Base-by-base conservation (phyloP, 139 green algal genomes). In the Dunaliella primolecta region DNA sequence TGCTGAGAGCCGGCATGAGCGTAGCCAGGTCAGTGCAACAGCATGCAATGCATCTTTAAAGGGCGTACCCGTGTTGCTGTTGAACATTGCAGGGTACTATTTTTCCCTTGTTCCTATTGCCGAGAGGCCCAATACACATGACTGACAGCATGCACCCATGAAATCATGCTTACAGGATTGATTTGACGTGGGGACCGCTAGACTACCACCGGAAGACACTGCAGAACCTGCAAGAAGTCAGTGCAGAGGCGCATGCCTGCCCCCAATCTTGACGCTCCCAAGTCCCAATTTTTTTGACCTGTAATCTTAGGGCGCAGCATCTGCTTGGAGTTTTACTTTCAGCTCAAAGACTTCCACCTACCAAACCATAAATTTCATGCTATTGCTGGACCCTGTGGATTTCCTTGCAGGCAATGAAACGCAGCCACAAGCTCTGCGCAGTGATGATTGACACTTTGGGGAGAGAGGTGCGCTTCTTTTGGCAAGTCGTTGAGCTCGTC, bases 381-480 rank as follows among this genome's bases (percentile, higher is more conserved):
- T n/a, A n/a, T n/a, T n/a, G n/a, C n/a, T n/a, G n/a, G n/a, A n/a
- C n/a, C n/a, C n/a, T n/a, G n/a, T n/a, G n/a, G n/a, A n/a, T n/a
- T n/a, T n/a, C n/a, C n/a, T 24, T 38, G 21, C 78, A 85, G 56
- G 95, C 95, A 32, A 92, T 95, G 87, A 86, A 86, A 57, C 78
- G 78, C 30, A 95, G 93, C 1, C 83, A 89, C n/a, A 83, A 83
- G n/a, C 86, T 98, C 84, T 96, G 95, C 88, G 93, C 91, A 0
- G 92, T 95, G 72, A 83, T 98, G 86, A 80, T 89, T 30, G 95
- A 98, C 91, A 97, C 92, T 0, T 74, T 92, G 57, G 95, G 95
- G 1, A 85, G 89, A 29, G 92, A 95, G 86, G 88, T 94, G 56
- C 81, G 91, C n/a, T n/a, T n/a, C n/a, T n/a, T n/a, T n/a, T n/a